Percentiles rank a stretch among this genome's conserved stretches.
Evolutionary conservation across 495 filamentous ascomycete genomes (phyloP).

Genomic region (Parathielavia appendiculata): DNA sequence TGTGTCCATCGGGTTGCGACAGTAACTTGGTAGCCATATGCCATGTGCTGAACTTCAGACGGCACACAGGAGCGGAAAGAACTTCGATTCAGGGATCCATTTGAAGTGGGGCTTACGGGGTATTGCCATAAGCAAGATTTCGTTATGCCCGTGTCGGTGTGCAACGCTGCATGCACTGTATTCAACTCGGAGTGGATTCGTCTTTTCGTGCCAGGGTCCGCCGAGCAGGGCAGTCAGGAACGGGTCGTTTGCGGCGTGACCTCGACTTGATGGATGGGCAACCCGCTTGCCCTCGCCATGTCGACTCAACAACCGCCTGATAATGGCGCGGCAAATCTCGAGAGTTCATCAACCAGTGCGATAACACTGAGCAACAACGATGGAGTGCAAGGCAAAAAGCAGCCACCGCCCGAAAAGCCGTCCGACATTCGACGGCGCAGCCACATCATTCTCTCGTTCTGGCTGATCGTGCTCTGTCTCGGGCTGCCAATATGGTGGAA

Average conservation of each 20-base stretch:
- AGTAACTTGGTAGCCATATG: too few species aligned
- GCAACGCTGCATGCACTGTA: too few species aligned
- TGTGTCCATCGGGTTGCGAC: too few species aligned
- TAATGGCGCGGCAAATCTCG: conserved; percentile 16
- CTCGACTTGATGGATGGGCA: conserved; percentile 10
- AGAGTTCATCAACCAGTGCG: conserved; percentile 1
- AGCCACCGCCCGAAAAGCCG: conserved; percentile 69
- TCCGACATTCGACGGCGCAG: conserved; percentile 62
- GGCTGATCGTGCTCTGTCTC: conserved; percentile 76
- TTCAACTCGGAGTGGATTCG: background rate
- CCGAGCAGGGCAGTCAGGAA: background rate
- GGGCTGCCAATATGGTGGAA: conserved; percentile 95
- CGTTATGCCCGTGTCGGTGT: too few species aligned
- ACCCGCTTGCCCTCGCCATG: conserved; percentile 25
- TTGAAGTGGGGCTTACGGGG: too few species aligned
- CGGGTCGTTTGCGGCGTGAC: conserved; percentile 3
- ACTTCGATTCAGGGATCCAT: too few species aligned
- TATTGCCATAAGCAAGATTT: too few species aligned
- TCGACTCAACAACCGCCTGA: conserved; percentile 23
- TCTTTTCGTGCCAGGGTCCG: background rate
- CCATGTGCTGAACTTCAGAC: too few species aligned
- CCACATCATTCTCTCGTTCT: conserved; percentile 81
- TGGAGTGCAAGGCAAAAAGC: conserved; percentile 24
- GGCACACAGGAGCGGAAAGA: too few species aligned
- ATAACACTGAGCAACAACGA: background rate